These are phyloP conservation scores for Carex myosuroides DNA, from an alignment of 176 grass and related monocot species.

Conservation along the genomic window DNA sequence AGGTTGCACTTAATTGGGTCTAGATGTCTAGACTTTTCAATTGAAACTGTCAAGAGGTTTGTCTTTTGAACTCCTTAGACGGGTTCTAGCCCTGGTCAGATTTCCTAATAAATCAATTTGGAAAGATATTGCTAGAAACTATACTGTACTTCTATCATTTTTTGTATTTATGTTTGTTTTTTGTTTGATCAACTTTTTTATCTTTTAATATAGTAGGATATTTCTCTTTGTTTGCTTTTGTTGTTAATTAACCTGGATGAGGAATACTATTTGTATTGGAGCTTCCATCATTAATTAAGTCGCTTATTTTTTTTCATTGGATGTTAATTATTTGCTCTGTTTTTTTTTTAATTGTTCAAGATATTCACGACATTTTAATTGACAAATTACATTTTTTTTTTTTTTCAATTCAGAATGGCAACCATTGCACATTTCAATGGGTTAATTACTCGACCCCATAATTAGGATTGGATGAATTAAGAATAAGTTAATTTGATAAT, in stretches of 20 bases:
- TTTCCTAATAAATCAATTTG: conserved; percentile 16
- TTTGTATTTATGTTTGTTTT: neutral
- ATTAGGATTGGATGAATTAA: neutral
- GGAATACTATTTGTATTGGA: neutral
- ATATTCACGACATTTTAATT: neutral
- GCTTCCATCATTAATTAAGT: no score
- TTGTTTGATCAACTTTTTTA: neutral
- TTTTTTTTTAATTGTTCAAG: neutral
- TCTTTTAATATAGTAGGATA: neutral
- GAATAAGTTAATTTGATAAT: neutral
- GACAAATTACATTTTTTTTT: no score
- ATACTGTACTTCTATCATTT: neutral
- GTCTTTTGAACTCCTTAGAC: neutral
- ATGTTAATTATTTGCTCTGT: neutral
- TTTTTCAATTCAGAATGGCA: neutral
- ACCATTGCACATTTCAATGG: neutral
- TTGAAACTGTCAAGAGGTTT: neutral
- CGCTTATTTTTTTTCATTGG: no score
- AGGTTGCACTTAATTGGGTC: neutral
- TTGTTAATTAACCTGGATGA: neutral
- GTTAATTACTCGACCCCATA: neutral
- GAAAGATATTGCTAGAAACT: neutral
- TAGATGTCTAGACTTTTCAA: neutral
- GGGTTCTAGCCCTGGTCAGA: neutral
- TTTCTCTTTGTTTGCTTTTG: neutral